Conservation (phyloP, 306 rosid species). For the Pueraria montana region DNA sequence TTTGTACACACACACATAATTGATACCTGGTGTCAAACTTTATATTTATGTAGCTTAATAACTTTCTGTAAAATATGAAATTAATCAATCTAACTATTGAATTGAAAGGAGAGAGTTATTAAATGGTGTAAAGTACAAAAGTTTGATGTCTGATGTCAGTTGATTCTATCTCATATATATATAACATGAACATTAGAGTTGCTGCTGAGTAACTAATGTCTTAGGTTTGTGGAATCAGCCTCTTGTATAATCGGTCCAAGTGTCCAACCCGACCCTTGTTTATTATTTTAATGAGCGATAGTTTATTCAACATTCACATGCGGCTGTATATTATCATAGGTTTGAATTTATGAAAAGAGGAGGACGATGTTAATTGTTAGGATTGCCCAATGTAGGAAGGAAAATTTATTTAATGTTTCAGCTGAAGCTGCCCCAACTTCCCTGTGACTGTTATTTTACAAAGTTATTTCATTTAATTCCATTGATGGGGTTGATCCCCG, state of each 20-base stretch:
- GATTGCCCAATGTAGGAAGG: conserved; percentile 17
- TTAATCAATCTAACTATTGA: background rate
- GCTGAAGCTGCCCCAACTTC: conserved; percentile 39
- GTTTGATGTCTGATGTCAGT: background rate
- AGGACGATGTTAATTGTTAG: background rate
- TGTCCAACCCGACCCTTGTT: background rate
- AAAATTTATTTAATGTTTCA: conserved; percentile 4
- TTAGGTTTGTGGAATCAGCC: background rate
- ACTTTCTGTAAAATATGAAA: background rate
- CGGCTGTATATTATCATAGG: conserved; percentile 12
- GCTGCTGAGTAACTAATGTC: background rate
- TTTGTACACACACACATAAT: background rate
- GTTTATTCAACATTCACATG: conserved; percentile 39
- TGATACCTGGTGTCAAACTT: background rate
- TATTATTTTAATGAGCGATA: background rate
- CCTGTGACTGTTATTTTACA: conserved; percentile 6
- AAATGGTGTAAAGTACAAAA: background rate
- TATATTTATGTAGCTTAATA: background rate
- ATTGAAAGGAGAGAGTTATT: background rate
- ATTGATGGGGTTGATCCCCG: background rate
- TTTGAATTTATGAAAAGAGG: conserved; percentile 25
- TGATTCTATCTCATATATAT: background rate
- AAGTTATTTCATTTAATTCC: conserved; percentile 2
- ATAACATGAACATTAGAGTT: background rate
- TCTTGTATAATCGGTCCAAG: background rate